These are phyloP conservation scores for Podaxis sp. DNA, from an alignment of 768 basidiomycete genomes.

Conservation along the genomic window DNA sequence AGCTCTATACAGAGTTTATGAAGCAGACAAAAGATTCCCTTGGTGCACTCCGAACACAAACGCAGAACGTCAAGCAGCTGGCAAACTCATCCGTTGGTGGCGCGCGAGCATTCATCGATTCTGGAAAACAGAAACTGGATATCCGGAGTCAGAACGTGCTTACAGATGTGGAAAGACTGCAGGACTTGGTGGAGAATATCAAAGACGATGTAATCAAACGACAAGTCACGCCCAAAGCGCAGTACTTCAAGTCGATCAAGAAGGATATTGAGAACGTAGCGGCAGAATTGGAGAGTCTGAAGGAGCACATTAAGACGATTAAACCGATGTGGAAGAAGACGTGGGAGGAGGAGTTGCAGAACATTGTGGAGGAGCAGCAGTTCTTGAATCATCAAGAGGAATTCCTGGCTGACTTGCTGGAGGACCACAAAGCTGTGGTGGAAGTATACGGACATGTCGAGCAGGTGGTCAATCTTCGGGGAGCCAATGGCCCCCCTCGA, in stretches of 20 bases:
- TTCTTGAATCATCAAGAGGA: conserved; percentile 92
- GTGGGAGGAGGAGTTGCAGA: conserved; percentile 95
- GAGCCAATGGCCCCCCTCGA: conserved; percentile 32
- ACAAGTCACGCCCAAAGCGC: conserved; percentile 78
- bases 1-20: conserved; percentile 93
- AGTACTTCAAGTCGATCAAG: conserved; percentile 66
- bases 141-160: conserved; percentile 83
- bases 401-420: conserved; percentile 81
- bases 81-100: conserved; percentile 82
- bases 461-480: conserved; percentile 76
- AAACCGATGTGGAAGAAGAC: conserved; percentile 99
- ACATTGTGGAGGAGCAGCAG: conserved; percentile 96
- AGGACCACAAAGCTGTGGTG: conserved; percentile 87
- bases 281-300: conserved; percentile 70
- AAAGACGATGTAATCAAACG: conserved; percentile 91
- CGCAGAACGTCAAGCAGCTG: conserved; percentile 83
- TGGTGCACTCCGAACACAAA: conserved; percentile 75
- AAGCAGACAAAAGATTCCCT: conserved; percentile 87
- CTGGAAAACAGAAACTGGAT: conserved; percentile 92
- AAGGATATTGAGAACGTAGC: conserved; percentile 67
- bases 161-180: conserved; percentile 90
- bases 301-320: conserved; percentile 82
- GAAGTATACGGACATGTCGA: conserved; percentile 91
- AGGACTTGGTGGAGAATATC: conserved; percentile 85
- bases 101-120: conserved; percentile 83